phyloP scores from a whole-genome alignment of 805 yeast species.

The Naumovozyma dairenensis region DNA sequence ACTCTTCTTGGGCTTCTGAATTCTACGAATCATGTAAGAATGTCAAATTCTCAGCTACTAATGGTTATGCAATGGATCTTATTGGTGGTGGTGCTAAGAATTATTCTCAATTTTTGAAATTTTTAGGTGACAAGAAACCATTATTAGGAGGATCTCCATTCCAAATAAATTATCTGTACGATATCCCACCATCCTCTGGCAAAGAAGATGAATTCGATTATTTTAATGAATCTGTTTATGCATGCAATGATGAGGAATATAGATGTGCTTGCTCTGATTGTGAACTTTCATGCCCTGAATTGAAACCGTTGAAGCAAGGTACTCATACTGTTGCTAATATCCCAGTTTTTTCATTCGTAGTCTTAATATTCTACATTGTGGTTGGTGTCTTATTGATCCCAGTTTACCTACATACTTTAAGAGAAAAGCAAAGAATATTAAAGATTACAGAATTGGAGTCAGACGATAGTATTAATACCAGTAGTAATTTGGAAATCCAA shows the following conservation, averaged over 20 bases:
- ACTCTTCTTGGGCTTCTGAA: conserved; percentile 45
- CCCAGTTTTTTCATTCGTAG: conserved; percentile 64
- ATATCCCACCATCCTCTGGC: too few relatives aligned
- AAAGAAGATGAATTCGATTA: too few relatives aligned
- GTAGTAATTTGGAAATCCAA: too few relatives aligned
- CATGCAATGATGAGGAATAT: conserved; percentile 55
- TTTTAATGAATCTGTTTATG: conserved; percentile 17
- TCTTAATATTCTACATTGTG: conserved; percentile 41
- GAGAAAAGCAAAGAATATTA: conserved; percentile 14
- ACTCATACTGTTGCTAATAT: conserved; percentile 49
- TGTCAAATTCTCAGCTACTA: conserved; percentile 87
- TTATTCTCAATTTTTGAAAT: conserved; percentile 65
- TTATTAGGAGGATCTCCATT: conserved; percentile 91
- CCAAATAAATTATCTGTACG: conserved; percentile 70
- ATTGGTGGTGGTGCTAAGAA: conserved; percentile 94
- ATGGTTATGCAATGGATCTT: conserved; percentile 92
- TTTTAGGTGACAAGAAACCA: conserved; percentile 91
- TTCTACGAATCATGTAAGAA: conserved; percentile 81
- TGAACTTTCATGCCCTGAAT: conserved; percentile 62
- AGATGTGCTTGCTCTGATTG: conserved; percentile 91
- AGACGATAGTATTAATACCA: too few relatives aligned
- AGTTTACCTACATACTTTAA: conserved; percentile 13
- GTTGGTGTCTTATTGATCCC: too few relatives aligned
- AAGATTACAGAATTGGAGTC: too few relatives aligned
- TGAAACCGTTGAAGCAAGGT: conserved; percentile 37